phyloP scores from a whole-genome alignment of 306 rosid species.

The Spatholobus suberectus region DNA sequence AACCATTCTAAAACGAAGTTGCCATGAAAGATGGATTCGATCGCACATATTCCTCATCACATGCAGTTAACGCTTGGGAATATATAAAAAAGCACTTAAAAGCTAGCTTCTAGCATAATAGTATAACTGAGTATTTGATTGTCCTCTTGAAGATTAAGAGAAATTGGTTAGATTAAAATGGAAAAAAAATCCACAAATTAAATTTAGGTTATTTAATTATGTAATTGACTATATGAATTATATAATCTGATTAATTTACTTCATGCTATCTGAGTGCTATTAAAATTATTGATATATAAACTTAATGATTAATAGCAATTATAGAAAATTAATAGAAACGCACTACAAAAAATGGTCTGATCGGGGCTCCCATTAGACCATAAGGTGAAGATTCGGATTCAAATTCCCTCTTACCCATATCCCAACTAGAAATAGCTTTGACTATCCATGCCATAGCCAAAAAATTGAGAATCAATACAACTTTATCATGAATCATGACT shows the following conservation, averaged over 20 bases:
- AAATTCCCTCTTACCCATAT: neutral
- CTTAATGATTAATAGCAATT: neutral
- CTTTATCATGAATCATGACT: neutral
- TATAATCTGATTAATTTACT: neutral
- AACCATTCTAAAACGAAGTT: neutral
- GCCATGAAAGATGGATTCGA: neutral
- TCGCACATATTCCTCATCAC: neutral
- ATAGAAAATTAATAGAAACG: neutral
- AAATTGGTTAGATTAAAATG: neutral
- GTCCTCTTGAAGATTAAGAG: neutral
- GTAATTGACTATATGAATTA: neutral
- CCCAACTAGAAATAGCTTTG: neutral
- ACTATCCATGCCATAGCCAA: neutral
- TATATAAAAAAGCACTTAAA: neutral
- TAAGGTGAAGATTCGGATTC: neutral
- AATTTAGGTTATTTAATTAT: too few relatives aligned
- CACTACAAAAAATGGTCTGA: neutral
- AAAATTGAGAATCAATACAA: neutral
- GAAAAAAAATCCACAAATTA: neutral
- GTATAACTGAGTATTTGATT: neutral
- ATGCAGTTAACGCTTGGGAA: constrained; percentile 9
- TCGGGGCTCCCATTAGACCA: neutral
- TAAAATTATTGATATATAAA: neutral
- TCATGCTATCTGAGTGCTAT: neutral
- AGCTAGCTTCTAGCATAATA: neutral